These are phyloP conservation scores for Aureobasidium vineae DNA, from an alignment of 2,329 filamentous ascomycete species.

Conservation along the genomic window DNA sequence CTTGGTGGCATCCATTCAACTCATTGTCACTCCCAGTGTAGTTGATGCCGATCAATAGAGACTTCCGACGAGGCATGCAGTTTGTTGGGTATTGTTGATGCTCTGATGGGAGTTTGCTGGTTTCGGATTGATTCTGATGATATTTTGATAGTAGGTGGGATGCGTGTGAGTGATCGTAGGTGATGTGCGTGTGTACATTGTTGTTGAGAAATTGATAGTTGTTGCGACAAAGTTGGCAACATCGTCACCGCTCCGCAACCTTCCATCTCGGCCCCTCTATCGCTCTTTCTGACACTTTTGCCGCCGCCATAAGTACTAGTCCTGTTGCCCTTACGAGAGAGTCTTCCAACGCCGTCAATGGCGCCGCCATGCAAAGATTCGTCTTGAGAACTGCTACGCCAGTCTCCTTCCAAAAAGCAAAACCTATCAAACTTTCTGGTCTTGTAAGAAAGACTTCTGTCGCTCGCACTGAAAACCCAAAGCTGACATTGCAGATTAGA, in stretches of 20 bases:
- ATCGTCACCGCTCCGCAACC: not conserved
- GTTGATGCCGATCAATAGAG: slow-evolving; percentile 56
- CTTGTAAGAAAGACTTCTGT: not conserved
- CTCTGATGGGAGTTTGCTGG: not conserved
- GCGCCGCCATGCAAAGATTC: not conserved
- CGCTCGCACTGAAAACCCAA: not conserved
- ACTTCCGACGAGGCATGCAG: slow-evolving; percentile 41
- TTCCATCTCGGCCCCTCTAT: not conserved
- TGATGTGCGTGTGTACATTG: not conserved
- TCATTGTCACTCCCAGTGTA: slow-evolving; percentile 47
- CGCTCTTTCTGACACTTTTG: not conserved
- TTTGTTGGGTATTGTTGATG: not conserved
- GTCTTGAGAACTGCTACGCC: not conserved
- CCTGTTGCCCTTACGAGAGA: not conserved
- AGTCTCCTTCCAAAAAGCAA: not conserved
- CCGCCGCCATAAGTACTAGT: not conserved
- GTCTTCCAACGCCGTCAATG: not conserved
- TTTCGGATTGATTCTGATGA: not conserved
- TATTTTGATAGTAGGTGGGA: not conserved
- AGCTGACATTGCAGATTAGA: not conserved
- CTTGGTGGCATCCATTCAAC: slow-evolving; percentile 51
- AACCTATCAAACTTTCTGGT: not conserved
- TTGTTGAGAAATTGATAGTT: not conserved
- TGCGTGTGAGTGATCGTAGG: not conserved
- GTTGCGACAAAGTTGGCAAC: not conserved